These are phyloP conservation scores for Globomyces pollinis-pini DNA, from an alignment of 192 early-diverging fungal species.

Conservation along the genomic window DNA sequence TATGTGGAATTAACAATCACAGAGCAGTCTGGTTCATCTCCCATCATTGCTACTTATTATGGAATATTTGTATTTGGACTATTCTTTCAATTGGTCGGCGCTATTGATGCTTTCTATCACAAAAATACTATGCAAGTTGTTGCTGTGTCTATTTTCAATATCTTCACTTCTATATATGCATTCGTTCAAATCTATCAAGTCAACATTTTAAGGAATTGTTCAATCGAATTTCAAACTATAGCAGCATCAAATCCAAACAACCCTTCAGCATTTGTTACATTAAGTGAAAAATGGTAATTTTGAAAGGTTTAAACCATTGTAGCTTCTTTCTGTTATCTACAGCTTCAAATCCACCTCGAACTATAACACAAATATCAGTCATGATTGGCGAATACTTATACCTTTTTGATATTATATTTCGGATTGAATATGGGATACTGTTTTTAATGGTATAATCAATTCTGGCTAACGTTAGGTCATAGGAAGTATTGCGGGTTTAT, in stretches of 20 bases:
- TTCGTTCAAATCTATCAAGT: conserved; percentile 6
- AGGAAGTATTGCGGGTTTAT: not conserved
- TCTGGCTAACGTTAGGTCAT: too few species aligned
- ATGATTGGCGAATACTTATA: not conserved
- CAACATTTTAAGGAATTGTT: not conserved
- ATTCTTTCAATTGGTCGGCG: conserved; percentile 17
- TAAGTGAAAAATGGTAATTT: not conserved
- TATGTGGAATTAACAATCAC: not conserved
- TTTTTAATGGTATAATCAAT: conserved; percentile 7
- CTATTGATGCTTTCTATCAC: conserved; percentile 19
- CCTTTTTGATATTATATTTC: not conserved
- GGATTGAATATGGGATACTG: not conserved
- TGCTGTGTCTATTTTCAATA: conserved; percentile 7
- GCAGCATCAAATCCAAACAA: not conserved
- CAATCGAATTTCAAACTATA: not conserved
- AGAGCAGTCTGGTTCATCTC: conserved; percentile 2
- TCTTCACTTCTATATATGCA: conserved; percentile 4
- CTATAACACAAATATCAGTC: not conserved
- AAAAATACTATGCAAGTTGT: conserved; percentile 15
- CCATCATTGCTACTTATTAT: conserved; percentile 22
- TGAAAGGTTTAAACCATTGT: not conserved
- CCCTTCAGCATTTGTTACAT: not conserved
- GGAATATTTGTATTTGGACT: conserved; percentile 21
- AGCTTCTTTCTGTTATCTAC: not conserved
- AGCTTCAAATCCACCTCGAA: not conserved